These are phyloP conservation scores for Penicillium polonicum DNA, from an alignment of 2,329 filamentous ascomycete species.

Conservation along the genomic window DNA sequence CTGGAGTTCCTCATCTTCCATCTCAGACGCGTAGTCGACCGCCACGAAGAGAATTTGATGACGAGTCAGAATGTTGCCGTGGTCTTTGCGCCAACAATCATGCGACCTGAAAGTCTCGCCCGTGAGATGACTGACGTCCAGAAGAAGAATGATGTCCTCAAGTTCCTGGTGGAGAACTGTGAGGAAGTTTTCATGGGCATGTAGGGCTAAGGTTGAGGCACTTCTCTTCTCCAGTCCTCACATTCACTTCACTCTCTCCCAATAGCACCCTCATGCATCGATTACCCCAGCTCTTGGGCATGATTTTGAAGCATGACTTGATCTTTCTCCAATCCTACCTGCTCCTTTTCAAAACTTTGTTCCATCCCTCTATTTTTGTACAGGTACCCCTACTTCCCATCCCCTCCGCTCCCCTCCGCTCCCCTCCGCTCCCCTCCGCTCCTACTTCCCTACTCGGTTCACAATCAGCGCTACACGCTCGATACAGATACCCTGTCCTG, in stretches of 20 bases:
- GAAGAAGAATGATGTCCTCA: slow-evolving; percentile 85
- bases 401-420: background rate
- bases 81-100: slow-evolving; percentile 96
- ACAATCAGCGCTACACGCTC: slow-evolving; percentile 31
- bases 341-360: background rate
- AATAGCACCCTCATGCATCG: background rate
- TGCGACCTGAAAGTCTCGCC: slow-evolving; percentile 85
- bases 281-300: background rate
- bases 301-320: background rate
- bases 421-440: background rate
- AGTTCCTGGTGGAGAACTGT: slow-evolving; percentile 90
- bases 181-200: slow-evolving; percentile 68
- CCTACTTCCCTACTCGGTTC: slow-evolving; percentile 11
- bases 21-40: slow-evolving; percentile 77
- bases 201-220: slow-evolving; percentile 24
- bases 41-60: slow-evolving; percentile 89
- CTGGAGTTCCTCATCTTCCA: slow-evolving; percentile 95
- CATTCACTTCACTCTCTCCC: background rate
- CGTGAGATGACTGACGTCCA: slow-evolving; percentile 96
- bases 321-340: background rate
- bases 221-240: background rate
- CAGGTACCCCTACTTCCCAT: slow-evolving; percentile 6
- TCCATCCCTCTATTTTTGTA: background rate
- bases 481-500: slow-evolving; percentile 34
- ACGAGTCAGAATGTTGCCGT: slow-evolving; percentile 93